Percentiles rank a stretch among this genome's conserved stretches.
Conservation (phyloP, 306 rosid species). For the Quercus ilex region DNA sequence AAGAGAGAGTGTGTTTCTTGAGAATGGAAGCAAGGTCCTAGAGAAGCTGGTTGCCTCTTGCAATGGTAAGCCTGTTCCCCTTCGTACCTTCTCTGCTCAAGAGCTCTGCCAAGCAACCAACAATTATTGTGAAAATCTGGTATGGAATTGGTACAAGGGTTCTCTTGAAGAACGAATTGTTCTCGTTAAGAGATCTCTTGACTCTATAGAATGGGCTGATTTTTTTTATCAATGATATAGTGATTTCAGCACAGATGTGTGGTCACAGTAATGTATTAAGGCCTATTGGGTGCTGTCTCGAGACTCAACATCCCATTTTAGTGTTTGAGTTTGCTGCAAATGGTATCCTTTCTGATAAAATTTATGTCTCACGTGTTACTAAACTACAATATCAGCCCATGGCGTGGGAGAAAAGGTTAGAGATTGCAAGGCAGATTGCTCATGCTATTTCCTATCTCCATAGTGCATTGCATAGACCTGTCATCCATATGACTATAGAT, state of each 20-base stretch:
- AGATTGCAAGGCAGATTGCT: too few species aligned
- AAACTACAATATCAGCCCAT: too few species aligned
- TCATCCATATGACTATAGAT: not conserved
- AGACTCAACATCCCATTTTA: fast-evolving
- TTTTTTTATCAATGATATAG: fast-evolving
- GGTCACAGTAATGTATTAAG: not conserved
- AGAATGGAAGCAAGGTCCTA: not conserved
- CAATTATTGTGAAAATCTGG: too few species aligned
- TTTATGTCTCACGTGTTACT: not conserved
- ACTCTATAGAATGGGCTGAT: too few species aligned
- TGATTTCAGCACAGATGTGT: not conserved
- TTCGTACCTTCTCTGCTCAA: too few species aligned
- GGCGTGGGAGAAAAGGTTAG: too few species aligned
- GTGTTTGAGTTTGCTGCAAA: not conserved
- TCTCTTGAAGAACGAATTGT: too few species aligned
- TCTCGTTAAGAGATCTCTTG: too few species aligned
- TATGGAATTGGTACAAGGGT: too few species aligned
- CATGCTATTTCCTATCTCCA: too few species aligned
- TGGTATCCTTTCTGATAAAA: not conserved
- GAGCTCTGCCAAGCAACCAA: too few species aligned
- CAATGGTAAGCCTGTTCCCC: not conserved
- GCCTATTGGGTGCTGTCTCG: not conserved
- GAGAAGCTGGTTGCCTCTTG: not conserved
- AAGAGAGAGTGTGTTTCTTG: not conserved
- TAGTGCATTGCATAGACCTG: too few species aligned